Base-by-base conservation (phyloP, 2,329 filamentous ascomycete species). In the Gliomastix tumulicola region DNA sequence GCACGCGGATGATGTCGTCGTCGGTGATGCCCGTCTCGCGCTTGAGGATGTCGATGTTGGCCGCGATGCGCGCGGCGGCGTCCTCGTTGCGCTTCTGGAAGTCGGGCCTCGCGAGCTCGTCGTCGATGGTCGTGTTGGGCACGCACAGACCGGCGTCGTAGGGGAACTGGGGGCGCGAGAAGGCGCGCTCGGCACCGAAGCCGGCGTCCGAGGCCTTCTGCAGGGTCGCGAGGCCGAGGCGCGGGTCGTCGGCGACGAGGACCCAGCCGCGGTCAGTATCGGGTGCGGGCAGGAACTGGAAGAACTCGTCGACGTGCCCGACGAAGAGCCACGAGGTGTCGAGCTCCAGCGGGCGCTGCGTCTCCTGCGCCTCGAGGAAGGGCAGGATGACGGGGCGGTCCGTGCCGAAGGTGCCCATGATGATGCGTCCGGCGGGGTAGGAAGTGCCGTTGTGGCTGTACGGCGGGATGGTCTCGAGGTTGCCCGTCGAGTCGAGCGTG, bases 391-490 rank as follows among this genome's bases (percentile, higher is more conserved):
- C 36, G 4, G 47, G 46, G 4, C 34, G 23, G 6, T 27, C n/a
- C 12, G 35, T 36, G 1, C 40, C 30, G 20, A 36, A 43, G 2
- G 41, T 38, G 4, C 51, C 50, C 35, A 40, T 36, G n/a, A 53
- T 45, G 3, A 45, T 28, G 16, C 50, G 44, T 0, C 50, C 50
- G 0, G 43, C 44, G 0, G 47, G 47, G 4, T 45, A 55, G 3
- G 32, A 34, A 12, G 40, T 45, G 0, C 43, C 48, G 3, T 48
- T 41, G 34, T 44, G 21, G 3, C 21, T 42, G 18, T 53, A 49
- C 1, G 61, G 60, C 5, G 58, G 62, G 20, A 63, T 62, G 0
- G 57, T 58, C 38, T 65, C 60, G 4, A 65, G 34, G 37, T 65
- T 64, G 0, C 61, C 54, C 4, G 36, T 39, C 0, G 43, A 46